Percentiles rank a stretch among this genome's conserved stretches.
These are phyloP conservation scores for Talaromyces verruculosus DNA, from an alignment of 2,329 filamentous ascomycete species.

Conservation along the genomic window DNA sequence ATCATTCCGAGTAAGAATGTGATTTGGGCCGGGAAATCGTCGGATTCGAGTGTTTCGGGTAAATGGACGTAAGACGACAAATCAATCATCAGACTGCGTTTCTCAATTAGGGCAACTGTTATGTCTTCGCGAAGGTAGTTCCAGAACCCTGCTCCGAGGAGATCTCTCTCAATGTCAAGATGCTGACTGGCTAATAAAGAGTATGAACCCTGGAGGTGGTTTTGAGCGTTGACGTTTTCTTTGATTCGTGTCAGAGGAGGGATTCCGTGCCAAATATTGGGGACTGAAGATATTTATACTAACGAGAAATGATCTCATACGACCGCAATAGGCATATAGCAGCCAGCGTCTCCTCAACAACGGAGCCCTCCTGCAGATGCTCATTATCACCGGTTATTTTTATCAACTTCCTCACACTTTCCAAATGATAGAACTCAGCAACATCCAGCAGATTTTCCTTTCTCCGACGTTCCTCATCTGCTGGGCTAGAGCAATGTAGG, in stretches of 20 bases:
- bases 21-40: slow-evolving; percentile 44
- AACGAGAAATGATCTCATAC: slow-evolving; percentile 51
- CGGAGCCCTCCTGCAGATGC: slow-evolving; percentile 25
- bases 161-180: slow-evolving; percentile 25
- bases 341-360: slow-evolving; percentile 42
- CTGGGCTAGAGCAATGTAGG: slow-evolving; percentile 30
- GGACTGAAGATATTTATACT: slow-evolving; percentile 13
- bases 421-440: slow-evolving; percentile 45
- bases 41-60: slow-evolving; percentile 21
- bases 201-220: slow-evolving; percentile 50
- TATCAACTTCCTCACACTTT: slow-evolving; percentile 45
- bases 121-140: slow-evolving; percentile 56
- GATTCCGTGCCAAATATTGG: neutral
- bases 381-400: slow-evolving; percentile 34
- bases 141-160: slow-evolving; percentile 50
- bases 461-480: neutral
- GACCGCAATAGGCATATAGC: slow-evolving; percentile 51
- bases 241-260: slow-evolving; percentile 8
- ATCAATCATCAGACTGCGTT: slow-evolving; percentile 46
- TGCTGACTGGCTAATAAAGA: slow-evolving; percentile 42
- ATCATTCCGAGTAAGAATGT: slow-evolving; percentile 47
- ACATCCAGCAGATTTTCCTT: slow-evolving; percentile 19
- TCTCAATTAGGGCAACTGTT: slow-evolving; percentile 53
- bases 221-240: slow-evolving; percentile 46
- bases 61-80: slow-evolving; percentile 27